Percentiles rank a stretch among this genome's conserved stretches.
phyloP scores from a whole-genome alignment of 2,329 filamentous ascomycete genomes.

The Apiospora arundinis region DNA sequence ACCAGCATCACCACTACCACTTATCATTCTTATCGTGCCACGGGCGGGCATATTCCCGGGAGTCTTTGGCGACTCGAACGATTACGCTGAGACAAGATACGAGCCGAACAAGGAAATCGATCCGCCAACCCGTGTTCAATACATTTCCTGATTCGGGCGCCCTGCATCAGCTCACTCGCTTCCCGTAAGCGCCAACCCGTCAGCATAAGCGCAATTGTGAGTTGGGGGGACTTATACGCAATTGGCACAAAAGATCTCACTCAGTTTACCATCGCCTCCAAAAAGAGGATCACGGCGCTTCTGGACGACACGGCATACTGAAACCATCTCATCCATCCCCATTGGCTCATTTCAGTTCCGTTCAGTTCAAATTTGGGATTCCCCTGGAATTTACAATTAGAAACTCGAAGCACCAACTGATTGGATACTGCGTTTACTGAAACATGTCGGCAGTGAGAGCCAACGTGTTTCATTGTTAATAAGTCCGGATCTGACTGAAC shows the following conservation, averaged over 20 bases:
- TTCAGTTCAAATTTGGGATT: neutral
- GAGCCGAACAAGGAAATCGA: neutral
- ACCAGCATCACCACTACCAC: neutral
- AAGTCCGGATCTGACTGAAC: neutral
- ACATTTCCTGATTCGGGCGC: conserved; percentile 4
- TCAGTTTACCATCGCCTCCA: neutral
- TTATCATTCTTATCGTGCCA: neutral
- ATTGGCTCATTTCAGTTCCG: neutral
- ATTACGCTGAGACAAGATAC: conserved; percentile 2
- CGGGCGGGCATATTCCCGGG: neutral
- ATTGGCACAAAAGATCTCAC: neutral
- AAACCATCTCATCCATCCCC: neutral
- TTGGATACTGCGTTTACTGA: conserved; percentile 16
- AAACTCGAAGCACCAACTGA: neutral
- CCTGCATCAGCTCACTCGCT: conserved; percentile 17
- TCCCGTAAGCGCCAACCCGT: conserved; percentile 17
- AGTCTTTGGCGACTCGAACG: neutral
- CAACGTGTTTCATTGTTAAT: conserved; percentile 15
- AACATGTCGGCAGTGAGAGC: conserved; percentile 19
- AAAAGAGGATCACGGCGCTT: conserved; percentile 18
- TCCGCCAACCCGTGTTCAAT: neutral
- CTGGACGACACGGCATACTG: neutral
- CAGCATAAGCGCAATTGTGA: conserved; percentile 12
- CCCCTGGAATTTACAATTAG: conserved; percentile 2
- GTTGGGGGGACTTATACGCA: conserved; percentile 4